Evolutionary conservation across 2,329 filamentous ascomycete species (phyloP).

Genomic region (Macrophomina phaseolina): DNA sequence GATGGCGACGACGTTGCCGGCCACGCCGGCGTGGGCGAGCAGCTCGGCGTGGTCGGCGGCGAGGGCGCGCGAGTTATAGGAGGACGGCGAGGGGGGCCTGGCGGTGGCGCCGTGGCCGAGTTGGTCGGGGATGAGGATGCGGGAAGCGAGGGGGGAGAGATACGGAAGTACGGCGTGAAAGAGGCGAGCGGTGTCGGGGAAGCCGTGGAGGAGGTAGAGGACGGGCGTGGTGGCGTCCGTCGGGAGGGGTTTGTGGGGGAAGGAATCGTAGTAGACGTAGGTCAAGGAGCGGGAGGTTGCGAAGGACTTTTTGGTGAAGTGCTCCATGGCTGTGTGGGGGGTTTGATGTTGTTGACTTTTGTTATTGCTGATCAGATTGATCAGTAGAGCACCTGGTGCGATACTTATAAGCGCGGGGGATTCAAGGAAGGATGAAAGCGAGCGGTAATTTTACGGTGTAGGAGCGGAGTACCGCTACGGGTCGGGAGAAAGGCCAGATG

Average conservation of each 20-base stretch:
- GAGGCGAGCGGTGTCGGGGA: slow-evolving; percentile 51
- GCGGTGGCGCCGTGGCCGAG: slow-evolving; percentile 42
- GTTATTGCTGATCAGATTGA: too few relatives aligned
- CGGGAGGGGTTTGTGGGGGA: not conserved
- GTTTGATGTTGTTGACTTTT: too few relatives aligned
- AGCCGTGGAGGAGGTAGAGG: slow-evolving; percentile 52
- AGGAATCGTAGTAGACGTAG: slow-evolving; percentile 29
- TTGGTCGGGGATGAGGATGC: slow-evolving; percentile 43
- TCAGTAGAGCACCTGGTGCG: too few relatives aligned
- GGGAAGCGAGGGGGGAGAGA: slow-evolving; percentile 45
- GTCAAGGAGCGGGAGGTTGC: slow-evolving; percentile 25
- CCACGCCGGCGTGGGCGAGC: slow-evolving; percentile 32
- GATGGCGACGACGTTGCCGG: slow-evolving; percentile 42
- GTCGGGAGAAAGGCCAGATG: too few relatives aligned
- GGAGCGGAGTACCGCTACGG: too few relatives aligned
- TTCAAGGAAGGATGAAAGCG: too few relatives aligned
- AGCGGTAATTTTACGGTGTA: too few relatives aligned
- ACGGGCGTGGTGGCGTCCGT: too few relatives aligned
- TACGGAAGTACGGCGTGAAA: slow-evolving; percentile 50
- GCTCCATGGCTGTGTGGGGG: slow-evolving; percentile 10
- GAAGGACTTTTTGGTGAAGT: slow-evolving; percentile 23
- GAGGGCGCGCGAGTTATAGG: slow-evolving; percentile 20
- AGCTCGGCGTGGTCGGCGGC: slow-evolving; percentile 26
- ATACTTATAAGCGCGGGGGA: too few relatives aligned
- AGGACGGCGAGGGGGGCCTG: slow-evolving; percentile 29